Evolutionary conservation across 2,329 filamentous ascomycete genomes (phyloP), one percentile per base, ranked within the genome.

Genomic region (Onygenales sp.): DNA sequence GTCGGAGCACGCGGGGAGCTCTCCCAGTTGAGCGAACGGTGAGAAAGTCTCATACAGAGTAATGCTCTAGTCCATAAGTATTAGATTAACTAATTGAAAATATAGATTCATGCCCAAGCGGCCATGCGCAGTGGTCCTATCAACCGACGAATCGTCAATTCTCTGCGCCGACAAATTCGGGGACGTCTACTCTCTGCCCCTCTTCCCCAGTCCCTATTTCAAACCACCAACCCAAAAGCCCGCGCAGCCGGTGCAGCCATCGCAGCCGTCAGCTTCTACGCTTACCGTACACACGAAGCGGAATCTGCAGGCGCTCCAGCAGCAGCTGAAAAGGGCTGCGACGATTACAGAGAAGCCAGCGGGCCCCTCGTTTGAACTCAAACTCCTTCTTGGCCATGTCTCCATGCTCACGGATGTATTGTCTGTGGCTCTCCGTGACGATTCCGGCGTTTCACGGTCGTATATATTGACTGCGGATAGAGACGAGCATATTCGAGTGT

Each of bases 151-250:
- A 57, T 76, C 78, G 43, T 87, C 83, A 7, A 88, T 98, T 58
- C 72, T 97, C 54, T 84, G 82, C 57, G 92, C 84, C 51, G 93
- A 98, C 75, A 98, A 98, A 70, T 97, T 97, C 64, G 93, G 93
- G 59, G 93, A 98, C 68, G 92, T 96, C 56, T 97, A 95, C 71
- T 81, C 87, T 9, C 72, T 98, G 7, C 92, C 93, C 11, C 75
- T 97, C 2, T 67, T 89, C 44, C 69, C 67, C 6, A 64, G 63
- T 32, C 62, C 66, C 27, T 56, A 64, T 53, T 43, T 55, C 45
- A 71, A 73, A 32, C 68, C 65, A 39, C 70, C 76, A 10, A 62
- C 68, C 64, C 55, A 43, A 38, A 14, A 56, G 56, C 38, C 42
- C 51, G 6, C 56, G 57, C 51, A 60, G 47, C 27, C 63, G 31